Conservation (phyloP, 768 basidiomycete species). For the Hygrophoropsis aurantiaca region DNA sequence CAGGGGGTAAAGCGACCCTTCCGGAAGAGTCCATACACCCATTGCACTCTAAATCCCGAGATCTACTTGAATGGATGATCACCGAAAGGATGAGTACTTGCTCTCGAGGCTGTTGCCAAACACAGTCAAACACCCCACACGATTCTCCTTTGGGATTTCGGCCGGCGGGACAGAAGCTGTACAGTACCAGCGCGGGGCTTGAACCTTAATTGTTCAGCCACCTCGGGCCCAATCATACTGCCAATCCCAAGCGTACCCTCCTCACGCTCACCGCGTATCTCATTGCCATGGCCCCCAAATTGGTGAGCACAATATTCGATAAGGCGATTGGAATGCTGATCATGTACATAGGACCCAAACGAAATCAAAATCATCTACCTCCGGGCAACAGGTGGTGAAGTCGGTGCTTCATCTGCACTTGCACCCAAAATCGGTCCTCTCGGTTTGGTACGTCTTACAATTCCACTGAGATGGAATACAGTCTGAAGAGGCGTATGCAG, state of each 20-base stretch:
- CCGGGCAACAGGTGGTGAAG: conserved; percentile 97
- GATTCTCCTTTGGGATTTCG: conserved; percentile 10
- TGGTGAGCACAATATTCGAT: conserved; percentile 45
- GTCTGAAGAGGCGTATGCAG: conserved; percentile 41
- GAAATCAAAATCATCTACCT: conserved; percentile 99
- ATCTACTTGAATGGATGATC: neutral
- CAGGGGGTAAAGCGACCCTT: conserved; percentile 77
- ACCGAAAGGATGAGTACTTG: neutral
- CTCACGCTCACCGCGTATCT: conserved; percentile 25
- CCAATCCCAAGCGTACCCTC: conserved; percentile 26
- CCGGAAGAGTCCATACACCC: conserved; percentile 80
- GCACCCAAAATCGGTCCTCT: conserved; percentile 99
- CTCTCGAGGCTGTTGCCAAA: conserved; percentile 29
- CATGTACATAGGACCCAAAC: conserved; percentile 76
- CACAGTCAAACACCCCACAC: conserved; percentile 32
- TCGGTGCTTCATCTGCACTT: conserved; percentile 96
- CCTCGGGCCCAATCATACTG: conserved; percentile 11
- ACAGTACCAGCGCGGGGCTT: conserved; percentile 53
- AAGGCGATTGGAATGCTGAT: neutral
- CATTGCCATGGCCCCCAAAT: conserved; percentile 71
- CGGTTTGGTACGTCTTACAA: conserved; percentile 75
- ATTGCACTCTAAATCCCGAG: conserved; percentile 50
- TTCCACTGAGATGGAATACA: neutral
- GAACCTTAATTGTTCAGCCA: conserved; percentile 51
- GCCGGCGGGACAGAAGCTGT: conserved; percentile 38